These are phyloP conservation scores for Microthlaspi erraticum DNA, from an alignment of 345 rosid genomes.

Conservation along the genomic window DNA sequence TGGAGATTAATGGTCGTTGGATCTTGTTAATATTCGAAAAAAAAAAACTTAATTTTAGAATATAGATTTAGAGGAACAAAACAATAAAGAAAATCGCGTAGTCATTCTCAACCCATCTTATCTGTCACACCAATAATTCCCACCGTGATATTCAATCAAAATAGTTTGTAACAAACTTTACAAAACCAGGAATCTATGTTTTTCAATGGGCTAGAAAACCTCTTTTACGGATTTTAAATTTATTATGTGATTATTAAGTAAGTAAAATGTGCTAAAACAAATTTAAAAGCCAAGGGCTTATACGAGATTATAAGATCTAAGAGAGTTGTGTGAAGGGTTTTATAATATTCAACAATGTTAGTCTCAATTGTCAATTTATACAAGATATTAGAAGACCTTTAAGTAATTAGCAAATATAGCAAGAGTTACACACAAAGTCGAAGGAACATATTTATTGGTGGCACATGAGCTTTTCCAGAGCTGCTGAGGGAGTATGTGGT, in stretches of 20 bases:
- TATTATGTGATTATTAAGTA: slow-evolving; percentile 1
- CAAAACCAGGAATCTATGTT: slow-evolving; percentile 37
- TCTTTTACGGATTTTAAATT: slow-evolving; percentile 8
- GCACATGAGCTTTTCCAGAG: too few species aligned
- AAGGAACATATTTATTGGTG: too few species aligned
- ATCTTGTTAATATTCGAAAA: slow-evolving; percentile 6
- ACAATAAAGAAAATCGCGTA: neutral
- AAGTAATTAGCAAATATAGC: too few species aligned
- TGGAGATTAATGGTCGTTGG: slow-evolving; percentile 33
- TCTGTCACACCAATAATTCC: slow-evolving; percentile 42
- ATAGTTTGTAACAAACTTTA: slow-evolving; percentile 26
- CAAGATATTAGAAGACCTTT: too few species aligned
- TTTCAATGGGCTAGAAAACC: slow-evolving; percentile 40
- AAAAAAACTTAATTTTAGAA: neutral
- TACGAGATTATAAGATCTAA: too few species aligned
- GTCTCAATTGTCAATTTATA: too few species aligned
- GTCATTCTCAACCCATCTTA: slow-evolving; percentile 30
- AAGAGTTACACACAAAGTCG: too few species aligned
- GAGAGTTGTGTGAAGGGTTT: too few species aligned
- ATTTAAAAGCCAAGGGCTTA: too few species aligned
- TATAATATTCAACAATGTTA: too few species aligned
- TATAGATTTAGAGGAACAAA: neutral
- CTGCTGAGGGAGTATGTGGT: too few species aligned
- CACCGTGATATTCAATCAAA: slow-evolving; percentile 3
- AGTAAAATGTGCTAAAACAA: too few species aligned